Percentiles rank a stretch among this genome's conserved stretches.
These are phyloP conservation scores for Eucalyptus marginata DNA, from an alignment of 345 rosid genomes.

Conservation along the genomic window DNA sequence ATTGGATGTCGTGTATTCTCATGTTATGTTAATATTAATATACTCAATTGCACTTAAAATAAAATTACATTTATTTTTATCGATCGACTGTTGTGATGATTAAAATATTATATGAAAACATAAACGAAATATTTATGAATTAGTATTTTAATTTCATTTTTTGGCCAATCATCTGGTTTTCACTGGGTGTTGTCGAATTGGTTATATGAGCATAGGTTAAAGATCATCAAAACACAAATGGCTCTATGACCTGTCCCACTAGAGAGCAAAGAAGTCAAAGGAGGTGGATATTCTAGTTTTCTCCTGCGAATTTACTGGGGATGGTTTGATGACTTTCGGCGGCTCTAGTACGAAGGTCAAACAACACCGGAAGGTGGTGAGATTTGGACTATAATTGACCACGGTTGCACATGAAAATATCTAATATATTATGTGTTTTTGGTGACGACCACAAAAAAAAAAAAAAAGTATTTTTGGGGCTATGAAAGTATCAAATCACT, in stretches of 20 bases:
- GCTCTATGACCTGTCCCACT: background rate
- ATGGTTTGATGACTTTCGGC: background rate
- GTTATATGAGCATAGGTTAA: background rate
- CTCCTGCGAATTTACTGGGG: background rate
- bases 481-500: background rate
- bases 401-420: background rate
- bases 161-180: background rate
- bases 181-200: background rate
- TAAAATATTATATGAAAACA: too few relatives aligned
- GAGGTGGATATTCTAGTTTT: background rate
- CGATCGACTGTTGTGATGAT: background rate
- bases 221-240: background rate
- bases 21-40: background rate
- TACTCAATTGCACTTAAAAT: accelerated
- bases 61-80: background rate
- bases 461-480: background rate
- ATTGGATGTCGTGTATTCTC: background rate
- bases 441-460: too few relatives aligned
- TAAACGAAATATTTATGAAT: background rate
- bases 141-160: background rate
- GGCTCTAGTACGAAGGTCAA: background rate
- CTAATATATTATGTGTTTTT: background rate
- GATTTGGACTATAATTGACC: background rate
- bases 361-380: background rate
- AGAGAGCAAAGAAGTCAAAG: background rate